Evolutionary conservation across 2,329 filamentous ascomycete genomes (phyloP), one percentile per base, ranked within the genome.

Genomic region (Penicillium sp.): DNA sequence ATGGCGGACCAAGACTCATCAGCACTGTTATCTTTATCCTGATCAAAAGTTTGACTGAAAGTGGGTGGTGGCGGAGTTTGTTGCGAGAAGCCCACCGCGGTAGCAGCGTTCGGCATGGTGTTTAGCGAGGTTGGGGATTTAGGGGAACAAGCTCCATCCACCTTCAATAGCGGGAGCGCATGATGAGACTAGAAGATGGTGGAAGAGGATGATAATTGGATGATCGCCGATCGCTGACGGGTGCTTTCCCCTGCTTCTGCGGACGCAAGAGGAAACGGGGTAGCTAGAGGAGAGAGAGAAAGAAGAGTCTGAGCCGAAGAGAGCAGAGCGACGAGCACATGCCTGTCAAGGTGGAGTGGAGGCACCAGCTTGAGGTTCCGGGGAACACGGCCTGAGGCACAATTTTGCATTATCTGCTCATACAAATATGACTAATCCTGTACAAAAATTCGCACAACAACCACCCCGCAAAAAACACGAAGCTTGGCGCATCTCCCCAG

Each of bases 1-100:
- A 59, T 61, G n/a, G 67, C 73, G 19, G 75, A 77, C 60, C 73
- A 76, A 53, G 72, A 75, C 30, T 75, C 75, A 48, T 71, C 73
- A 17, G 70, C 67, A 55, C 73, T 77, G 19, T 73, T 73, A 19
- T 75, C 71, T 63, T 67, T 69, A 23, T 73, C 71, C 29, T 61
- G 58, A 58, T 73, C 69, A 48, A 57, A 67, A 17, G 62, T 45
- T 30, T 44, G 31, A 45, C 65, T 68, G 54, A 67, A 64, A 61
- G 63, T 65, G 57, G 65, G 65, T 50, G 69, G 66, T 38, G 64
- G 66, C 44, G 64, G 65, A 65, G 67, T 63, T 54, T 69, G 68
- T 46, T 67, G 70, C 31, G 64, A 60, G 53, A 65, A 63, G 63
- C 67, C 52, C 60, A 65, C 64, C 64, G 59, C 50, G 62, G 64